These are phyloP conservation scores for Blastobotrys serpentis DNA, from an alignment of 1,139 yeast genomes.

Conservation along the genomic window DNA sequence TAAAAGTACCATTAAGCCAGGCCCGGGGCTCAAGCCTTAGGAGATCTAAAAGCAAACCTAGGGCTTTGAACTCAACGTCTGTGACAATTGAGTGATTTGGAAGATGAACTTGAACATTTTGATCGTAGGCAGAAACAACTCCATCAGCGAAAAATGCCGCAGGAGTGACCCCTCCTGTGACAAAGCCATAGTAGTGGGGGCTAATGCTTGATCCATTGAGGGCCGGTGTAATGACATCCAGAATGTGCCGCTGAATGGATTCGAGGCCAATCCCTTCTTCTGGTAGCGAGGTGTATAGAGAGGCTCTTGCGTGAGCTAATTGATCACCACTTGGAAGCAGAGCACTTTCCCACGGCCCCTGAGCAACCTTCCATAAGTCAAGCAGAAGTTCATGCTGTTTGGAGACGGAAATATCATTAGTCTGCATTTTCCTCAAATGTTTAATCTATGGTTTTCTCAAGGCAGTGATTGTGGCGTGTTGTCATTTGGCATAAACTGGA, in stretches of 20 bases:
- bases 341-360: not conserved
- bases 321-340: not conserved
- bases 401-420: not conserved
- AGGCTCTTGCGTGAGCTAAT: not conserved
- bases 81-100: conserved; percentile 29
- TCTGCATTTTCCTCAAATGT: not conserved
- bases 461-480: not conserved
- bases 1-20: conserved; percentile 29
- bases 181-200: conserved; percentile 31
- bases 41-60: conserved; percentile 27
- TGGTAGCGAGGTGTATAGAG: conserved; percentile 2
- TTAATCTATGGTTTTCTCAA: not conserved
- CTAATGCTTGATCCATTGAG: conserved; percentile 26
- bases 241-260: conserved; percentile 19
- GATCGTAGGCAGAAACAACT: conserved; percentile 28
- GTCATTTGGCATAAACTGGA: too few relatives aligned
- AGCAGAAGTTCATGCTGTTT: not conserved
- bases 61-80: conserved; percentile 27
- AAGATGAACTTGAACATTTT: conserved; percentile 25
- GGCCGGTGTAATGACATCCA: conserved; percentile 24
- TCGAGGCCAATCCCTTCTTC: conserved; percentile 25
- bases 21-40: conserved; percentile 22
- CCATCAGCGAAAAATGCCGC: conserved; percentile 33
- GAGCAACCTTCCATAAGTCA: not conserved
- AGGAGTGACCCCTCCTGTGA: conserved; percentile 34